These are phyloP conservation scores for Neotropicomus parvogracilis DNA, from an alignment of 1,284 basidiomycete species.

Conservation along the genomic window DNA sequence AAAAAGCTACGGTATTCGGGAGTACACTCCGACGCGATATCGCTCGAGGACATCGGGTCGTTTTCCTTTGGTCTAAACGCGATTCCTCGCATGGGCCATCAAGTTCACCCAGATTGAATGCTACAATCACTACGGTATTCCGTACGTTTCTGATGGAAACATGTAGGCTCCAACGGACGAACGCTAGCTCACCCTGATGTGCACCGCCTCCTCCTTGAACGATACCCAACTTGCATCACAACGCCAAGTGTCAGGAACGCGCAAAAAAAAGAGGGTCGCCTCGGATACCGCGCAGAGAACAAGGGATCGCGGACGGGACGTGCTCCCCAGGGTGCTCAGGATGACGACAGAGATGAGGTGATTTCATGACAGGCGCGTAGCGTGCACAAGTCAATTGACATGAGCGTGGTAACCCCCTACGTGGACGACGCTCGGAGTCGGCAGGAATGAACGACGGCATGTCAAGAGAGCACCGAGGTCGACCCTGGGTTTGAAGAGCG, in stretches of 20 bases:
- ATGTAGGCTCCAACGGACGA: not conserved
- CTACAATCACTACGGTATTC: not conserved
- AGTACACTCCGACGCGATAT: not conserved
- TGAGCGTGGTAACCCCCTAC: slow-evolving; percentile 10
- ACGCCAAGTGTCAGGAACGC: slow-evolving; percentile 28
- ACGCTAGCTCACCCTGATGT: slow-evolving; percentile 8
- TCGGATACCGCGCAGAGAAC: slow-evolving; percentile 32
- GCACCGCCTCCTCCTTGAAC: slow-evolving; percentile 23
- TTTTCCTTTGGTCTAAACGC: not conserved
- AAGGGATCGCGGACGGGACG: slow-evolving; percentile 4
- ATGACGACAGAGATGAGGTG: slow-evolving; percentile 29
- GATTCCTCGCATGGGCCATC: too few relatives aligned
- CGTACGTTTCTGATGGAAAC: slow-evolving; percentile 18
- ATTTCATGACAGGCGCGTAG: slow-evolving; percentile 16
- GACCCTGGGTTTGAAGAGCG: slow-evolving; percentile 4
- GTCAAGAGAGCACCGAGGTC: slow-evolving; percentile 2
- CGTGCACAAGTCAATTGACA: slow-evolving; percentile 12
- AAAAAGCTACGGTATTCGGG: slow-evolving; percentile 4
- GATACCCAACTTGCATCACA: slow-evolving; percentile 23
- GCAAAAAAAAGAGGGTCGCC: slow-evolving; percentile 19
- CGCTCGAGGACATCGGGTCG: not conserved
- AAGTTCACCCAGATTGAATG: not conserved
- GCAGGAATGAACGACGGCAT: slow-evolving; percentile 9
- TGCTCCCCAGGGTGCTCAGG: not conserved
- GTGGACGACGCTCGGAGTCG: slow-evolving; percentile 13